Base-by-base conservation (phyloP, 495 filamentous ascomycete species). In the Hypoxylon crocopeplum region DNA sequence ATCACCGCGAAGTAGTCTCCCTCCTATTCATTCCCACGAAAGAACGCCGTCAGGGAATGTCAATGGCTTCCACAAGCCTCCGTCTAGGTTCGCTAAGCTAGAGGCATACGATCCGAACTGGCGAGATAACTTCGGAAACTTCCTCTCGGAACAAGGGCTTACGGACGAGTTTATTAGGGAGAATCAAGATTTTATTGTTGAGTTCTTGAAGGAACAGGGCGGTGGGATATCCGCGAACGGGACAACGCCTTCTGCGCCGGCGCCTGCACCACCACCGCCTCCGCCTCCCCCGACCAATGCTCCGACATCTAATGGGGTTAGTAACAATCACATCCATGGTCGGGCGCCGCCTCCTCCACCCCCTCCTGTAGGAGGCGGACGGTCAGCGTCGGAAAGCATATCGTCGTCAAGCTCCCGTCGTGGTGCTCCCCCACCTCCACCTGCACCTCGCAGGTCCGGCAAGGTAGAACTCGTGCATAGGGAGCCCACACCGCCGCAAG, bases 171-270 rank as follows among this genome's bases (percentile, higher is more conserved):
- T 94, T 62, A 94, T 98, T 51, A 86, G 84, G 48, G 89, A 95
- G 51, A 93, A 97, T 66, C 88, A 92, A 33, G 93, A 96, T 47
- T 98, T 97, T 63, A 98, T 98, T 72, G 91, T 93, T 72, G 80
- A 86, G 13, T 98, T 94, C 66, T 88, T 97, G 62, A 82, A 94
- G 70, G 85, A 91, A 64, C 89, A 93, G 70, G 81, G 81, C 22
- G 79, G 40, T 32, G 53, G 29, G 21, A 33, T 64, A 41, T 29
- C 60, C 15, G 25, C 19, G 7, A 54, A 64, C 6, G 63, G 52
- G 19, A 36, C 39, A 21, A 27, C 39, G 20, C 29, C 34, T 30
- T 30, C 50, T 20, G 38, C 39, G 49, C 40, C 71, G 10, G 56
- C 82, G 10, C 82, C 89, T 11, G 80, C 84, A 8, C 82, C 84